phyloP scores from a whole-genome alignment of 2,329 filamentous ascomycete species.

The Curvularia verruculosa region DNA sequence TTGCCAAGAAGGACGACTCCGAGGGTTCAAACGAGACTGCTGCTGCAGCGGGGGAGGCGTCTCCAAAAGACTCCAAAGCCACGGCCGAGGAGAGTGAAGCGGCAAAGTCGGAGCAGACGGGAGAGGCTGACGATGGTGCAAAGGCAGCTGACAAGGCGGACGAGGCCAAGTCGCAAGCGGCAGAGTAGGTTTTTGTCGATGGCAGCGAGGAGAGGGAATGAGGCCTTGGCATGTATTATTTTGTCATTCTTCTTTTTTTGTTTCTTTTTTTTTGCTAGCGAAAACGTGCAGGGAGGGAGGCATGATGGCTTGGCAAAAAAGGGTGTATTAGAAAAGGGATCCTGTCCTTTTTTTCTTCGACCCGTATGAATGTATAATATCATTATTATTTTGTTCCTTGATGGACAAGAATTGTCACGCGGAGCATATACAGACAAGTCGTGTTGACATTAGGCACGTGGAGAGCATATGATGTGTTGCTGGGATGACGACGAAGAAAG shows the following conservation, averaged over 20 bases:
- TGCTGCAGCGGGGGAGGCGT: slow-evolving; percentile 6
- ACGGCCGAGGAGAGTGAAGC: slow-evolving; percentile 3
- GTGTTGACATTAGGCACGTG: neutral
- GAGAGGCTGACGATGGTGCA: slow-evolving; percentile 17
- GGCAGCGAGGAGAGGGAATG: neutral
- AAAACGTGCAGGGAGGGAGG: neutral
- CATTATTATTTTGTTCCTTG: too few relatives aligned
- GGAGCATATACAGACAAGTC: neutral
- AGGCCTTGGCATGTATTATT: slow-evolving; percentile 5
- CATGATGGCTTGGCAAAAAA: slow-evolving; percentile 2
- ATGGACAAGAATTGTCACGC: slow-evolving; percentile 2
- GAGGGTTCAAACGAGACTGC: slow-evolving; percentile 3
- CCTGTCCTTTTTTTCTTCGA: neutral
- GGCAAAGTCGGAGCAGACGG: slow-evolving; percentile 23
- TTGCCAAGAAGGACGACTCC: slow-evolving; percentile 8
- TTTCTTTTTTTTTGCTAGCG: slow-evolving; percentile 4
- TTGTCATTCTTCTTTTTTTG: neutral
- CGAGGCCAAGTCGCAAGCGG: slow-evolving; percentile 14
- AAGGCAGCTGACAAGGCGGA: slow-evolving; percentile 13
- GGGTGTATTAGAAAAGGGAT: neutral
- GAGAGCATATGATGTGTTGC: neutral
- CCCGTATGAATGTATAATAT: slow-evolving; percentile 6
- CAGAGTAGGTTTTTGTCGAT: slow-evolving; percentile 1
- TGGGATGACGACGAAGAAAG: neutral
- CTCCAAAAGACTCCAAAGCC: slow-evolving; percentile 8